Conservation (phyloP, 2,329 filamentous ascomycete genomes). For the Talaromyces verruculosus region DNA sequence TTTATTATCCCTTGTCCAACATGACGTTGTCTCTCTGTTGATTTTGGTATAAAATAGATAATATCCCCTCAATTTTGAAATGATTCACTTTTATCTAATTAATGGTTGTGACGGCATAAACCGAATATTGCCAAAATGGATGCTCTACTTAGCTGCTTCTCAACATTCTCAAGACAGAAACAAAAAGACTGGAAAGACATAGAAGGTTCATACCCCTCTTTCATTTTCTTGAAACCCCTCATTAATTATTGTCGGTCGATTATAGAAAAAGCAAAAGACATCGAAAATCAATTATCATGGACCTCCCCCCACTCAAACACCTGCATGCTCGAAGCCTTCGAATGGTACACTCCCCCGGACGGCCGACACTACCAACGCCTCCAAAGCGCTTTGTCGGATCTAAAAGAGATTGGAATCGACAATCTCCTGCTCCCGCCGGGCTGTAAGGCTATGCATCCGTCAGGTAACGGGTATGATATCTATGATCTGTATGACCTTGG, state of each 20-base stretch:
- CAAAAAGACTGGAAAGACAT: slow-evolving; percentile 28
- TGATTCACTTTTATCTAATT: not conserved
- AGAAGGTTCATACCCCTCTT: slow-evolving; percentile 25
- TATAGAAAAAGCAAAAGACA: slow-evolving; percentile 27
- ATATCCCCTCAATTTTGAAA: not conserved
- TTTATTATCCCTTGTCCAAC: slow-evolving; percentile 1
- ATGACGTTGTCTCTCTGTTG: not conserved
- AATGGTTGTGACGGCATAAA: not conserved
- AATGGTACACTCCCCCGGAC: slow-evolving; percentile 68
- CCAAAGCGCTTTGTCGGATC: slow-evolving; percentile 49
- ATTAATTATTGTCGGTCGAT: no score
- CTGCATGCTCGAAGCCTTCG: slow-evolving; percentile 68
- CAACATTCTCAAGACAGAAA: slow-evolving; percentile 21
- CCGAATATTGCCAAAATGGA: not conserved
- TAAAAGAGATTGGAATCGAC: slow-evolving; percentile 62
- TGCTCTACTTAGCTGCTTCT: slow-evolving; percentile 16
- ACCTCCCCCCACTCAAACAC: slow-evolving; percentile 32
- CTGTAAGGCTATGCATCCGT: slow-evolving; percentile 63
- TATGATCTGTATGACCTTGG: slow-evolving; percentile 71
- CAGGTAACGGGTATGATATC: slow-evolving; percentile 67
- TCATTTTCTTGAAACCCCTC: not conserved
- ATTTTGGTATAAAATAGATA: not conserved
- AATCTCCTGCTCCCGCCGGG: slow-evolving; percentile 69
- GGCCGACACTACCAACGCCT: slow-evolving; percentile 63
- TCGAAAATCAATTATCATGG: slow-evolving; percentile 35